These are phyloP conservation scores for Sclerotinia minor DNA, from an alignment of 2,329 filamentous ascomycete species.

Conservation along the genomic window DNA sequence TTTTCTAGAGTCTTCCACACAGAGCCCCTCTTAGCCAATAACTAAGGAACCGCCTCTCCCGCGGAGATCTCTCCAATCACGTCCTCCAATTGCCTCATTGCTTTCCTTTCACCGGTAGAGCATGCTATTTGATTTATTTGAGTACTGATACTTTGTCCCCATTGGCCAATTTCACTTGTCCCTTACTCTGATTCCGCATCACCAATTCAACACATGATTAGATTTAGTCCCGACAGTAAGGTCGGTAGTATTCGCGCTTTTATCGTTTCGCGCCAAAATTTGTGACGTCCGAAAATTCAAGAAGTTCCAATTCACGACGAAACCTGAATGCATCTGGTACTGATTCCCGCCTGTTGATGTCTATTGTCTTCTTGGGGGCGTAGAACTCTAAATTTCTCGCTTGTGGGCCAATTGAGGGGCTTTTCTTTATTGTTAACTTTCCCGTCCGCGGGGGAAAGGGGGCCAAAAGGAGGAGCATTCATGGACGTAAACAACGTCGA, in stretches of 20 bases:
- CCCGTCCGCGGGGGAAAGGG: conserved; percentile 3
- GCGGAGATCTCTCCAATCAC: conserved; percentile 6
- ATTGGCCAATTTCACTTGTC: background rate
- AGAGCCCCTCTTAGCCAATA: conserved; percentile 13
- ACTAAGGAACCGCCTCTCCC: conserved; percentile 4
- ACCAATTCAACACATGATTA: conserved; percentile 19
- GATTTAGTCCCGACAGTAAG: conserved; percentile 14
- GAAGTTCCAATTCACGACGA: background rate
- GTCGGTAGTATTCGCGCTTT: conserved; percentile 18
- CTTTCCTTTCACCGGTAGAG: background rate
- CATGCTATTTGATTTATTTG: background rate
- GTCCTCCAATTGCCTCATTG: background rate
- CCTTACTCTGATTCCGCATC: conserved; percentile 18
- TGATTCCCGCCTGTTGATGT: background rate
- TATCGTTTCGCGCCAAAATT: conserved; percentile 4
- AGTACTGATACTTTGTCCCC: background rate
- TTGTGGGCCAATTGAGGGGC: conserved; percentile 18
- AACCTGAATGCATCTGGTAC: background rate
- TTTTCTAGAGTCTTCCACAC: conserved; percentile 2
- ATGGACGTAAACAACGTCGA: conserved; percentile 2
- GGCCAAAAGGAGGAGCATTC: conserved; percentile 6
- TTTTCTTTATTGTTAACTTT: conserved; percentile 17
- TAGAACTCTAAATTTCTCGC: conserved; percentile 18
- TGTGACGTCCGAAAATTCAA: background rate
- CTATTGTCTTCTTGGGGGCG: conserved; percentile 22